Base-by-base conservation (phyloP, 1,284 basidiomycete species). In the Trametes hirsuta region DNA sequence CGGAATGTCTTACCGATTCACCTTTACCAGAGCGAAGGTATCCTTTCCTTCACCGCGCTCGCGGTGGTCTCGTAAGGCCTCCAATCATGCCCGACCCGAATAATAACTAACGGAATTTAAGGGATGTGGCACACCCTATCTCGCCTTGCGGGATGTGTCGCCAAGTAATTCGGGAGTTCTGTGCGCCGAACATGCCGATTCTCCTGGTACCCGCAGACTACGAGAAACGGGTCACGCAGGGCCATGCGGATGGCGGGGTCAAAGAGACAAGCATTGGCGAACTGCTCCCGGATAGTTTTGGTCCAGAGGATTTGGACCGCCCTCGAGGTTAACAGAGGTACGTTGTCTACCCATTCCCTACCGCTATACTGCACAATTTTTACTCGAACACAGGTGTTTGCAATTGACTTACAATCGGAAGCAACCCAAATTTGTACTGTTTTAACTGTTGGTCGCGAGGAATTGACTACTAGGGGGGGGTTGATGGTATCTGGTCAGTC, bases 121-220 rank as follows among this genome's bases (percentile, higher is more conserved):
- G 87, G 14, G 89, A 94, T 67, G 84, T 94, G 10, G 71, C 81
- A 0, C 77, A 81, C 0, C 72, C 88, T 0, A 80, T 89, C 48
- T 90, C 92, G 0, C 94, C 94, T 0, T 98, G 95, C 71, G 95
- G 95, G 14, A 87, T 97, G 63, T 98, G 95, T 69, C 87, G 95
- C 6, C 95, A 98, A 73, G 84, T 96, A 55, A 84, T 97, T 53
- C 87, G 93, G 55, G 95, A 98, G 74, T 97, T 97, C 73, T 94
- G 93, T 69, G 72, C 83, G 6, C 82, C 85, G 24, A 75, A 86
- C 40, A 90, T 91, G 79, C 93, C 93, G 0, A 83, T 97, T 53
- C 79, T 91, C 39, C 85, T 97, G 59, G 82, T 95, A 10, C 87
- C 90, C 0, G 82, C 82, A 1, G 83, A 87, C 60, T 95, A 94